A percentile compares a stretch with the other conserved stretches of the same genome.
Evolutionary conservation across 768 basidiomycete genomes (phyloP).

Genomic region (Lentinus brumalis): DNA sequence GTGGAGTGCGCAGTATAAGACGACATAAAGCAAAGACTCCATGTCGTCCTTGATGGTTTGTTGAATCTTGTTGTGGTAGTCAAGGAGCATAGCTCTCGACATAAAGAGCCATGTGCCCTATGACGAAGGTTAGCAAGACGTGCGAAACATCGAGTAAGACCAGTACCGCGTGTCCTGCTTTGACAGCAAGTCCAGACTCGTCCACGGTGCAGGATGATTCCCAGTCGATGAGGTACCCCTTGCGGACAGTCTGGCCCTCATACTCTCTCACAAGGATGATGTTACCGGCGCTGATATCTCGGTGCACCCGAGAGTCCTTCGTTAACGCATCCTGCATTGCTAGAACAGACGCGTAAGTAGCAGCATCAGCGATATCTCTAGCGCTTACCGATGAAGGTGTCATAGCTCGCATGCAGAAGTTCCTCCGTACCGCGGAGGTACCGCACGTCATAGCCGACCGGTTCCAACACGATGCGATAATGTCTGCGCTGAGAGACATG

Average conservation of each 20-base stretch:
- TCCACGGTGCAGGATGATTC: conserved; percentile 5
- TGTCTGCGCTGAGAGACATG: neutral
- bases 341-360: neutral
- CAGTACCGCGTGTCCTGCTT: neutral
- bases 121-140: neutral
- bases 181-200: neutral
- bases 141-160: neutral
- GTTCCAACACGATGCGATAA: conserved; percentile 5
- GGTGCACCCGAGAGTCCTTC: conserved; percentile 1
- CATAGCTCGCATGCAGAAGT: conserved; percentile 1
- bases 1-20: conserved; percentile 8
- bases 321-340: conserved; percentile 2
- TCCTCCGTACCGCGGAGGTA: conserved; percentile 5
- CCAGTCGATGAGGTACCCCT: conserved; percentile 15
- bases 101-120: conserved; percentile 18
- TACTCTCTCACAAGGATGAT: conserved; percentile 8
- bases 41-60: conserved; percentile 8
- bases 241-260: neutral
- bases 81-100: neutral
- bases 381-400: conserved; percentile 5
- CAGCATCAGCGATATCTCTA: neutral
- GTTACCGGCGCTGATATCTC: conserved; percentile 9
- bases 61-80: too few species aligned
- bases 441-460: conserved; percentile 4
- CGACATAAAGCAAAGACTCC: conserved; percentile 15